Evolutionary conservation across 2,329 filamentous ascomycete species (phyloP), one percentile per base, ranked within the genome.

Genomic region (Bipolaris sorokiniana): DNA sequence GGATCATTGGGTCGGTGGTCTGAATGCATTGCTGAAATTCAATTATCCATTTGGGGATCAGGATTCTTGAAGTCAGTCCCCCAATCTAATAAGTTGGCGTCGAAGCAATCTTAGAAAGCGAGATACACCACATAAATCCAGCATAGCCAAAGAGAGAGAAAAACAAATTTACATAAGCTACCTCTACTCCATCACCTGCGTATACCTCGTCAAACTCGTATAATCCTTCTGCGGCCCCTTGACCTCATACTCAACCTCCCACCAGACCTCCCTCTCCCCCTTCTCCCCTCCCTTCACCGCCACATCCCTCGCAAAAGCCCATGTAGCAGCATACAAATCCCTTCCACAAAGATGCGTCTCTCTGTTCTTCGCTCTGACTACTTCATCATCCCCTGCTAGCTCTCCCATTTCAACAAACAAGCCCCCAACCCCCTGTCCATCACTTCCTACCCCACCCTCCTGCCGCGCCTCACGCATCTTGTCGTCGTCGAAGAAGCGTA

Each of bases 1-100:
- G 69, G 94, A 98, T 76, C 92, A 94, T 16, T 99, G 95, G 95
- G 94, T 99, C 2, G 94, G 94, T 1, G 94, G 95, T 0, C 78
- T 99, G 71, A 99, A 97, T 72, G 91, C 92, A 9, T 75, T 98
- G 70, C 79, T 99, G 66, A 99, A 99, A 80, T 99, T 98, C 75
- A 99, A 99, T 76, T 91, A 97, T 78, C 93, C 94, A 0, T 98
- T 98, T 81, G 95, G 95, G 0, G 89, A 76, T 45, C 73, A 76
- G 54, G 72, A 75, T 48, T 16, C 56, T 0, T 71, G 11, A 48
- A 42, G 9, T n/a, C 13, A 10, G 13, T 11, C 7, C 7, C 7
- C 7, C 13, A 7, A 41, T 6, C 20, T 26, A 26, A n/a, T 41
- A 31, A 13, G 10, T 31, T 31, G 28, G 28, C 13, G 28, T 31